These are phyloP conservation scores for Penicillium cinerascens DNA, from an alignment of 495 filamentous ascomycete genomes.

Conservation along the genomic window DNA sequence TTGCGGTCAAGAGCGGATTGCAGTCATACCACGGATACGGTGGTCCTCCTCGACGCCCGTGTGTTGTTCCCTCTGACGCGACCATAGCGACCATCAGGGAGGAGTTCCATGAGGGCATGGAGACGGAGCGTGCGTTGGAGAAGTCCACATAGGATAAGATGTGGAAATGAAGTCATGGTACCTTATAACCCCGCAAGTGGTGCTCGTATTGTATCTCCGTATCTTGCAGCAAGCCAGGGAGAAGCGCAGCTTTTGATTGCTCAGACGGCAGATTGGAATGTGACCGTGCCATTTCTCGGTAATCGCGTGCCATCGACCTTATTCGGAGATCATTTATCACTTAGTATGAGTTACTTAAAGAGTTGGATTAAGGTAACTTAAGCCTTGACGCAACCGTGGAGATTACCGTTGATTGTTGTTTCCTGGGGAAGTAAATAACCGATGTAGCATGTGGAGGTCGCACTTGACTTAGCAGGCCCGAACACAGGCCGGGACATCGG, in stretches of 20 bases:
- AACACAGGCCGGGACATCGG: no score
- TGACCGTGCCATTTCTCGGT: neutral
- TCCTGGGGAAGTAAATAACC: neutral
- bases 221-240: neutral
- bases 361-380: neutral
- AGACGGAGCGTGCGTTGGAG: constrained; percentile 59
- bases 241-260: neutral
- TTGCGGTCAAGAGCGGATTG: constrained; percentile 79
- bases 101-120: constrained; percentile 70
- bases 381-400: no score
- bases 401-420: no score
- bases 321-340: neutral
- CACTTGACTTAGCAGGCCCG: constrained; percentile 3
- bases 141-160: constrained; percentile 6
- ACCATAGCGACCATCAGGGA: constrained; percentile 61
- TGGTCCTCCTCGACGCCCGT: constrained; percentile 69
- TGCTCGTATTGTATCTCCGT: neutral
- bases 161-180: neutral
- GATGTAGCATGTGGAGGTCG: constrained; percentile 22
- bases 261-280: neutral
- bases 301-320: neutral
- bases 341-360: neutral
- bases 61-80: constrained; percentile 62
- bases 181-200: neutral
- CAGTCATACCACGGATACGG: constrained; percentile 75